Conservation (phyloP, 2,329 filamentous ascomycete species). For the Paraphaeosphaeria minitans region DNA sequence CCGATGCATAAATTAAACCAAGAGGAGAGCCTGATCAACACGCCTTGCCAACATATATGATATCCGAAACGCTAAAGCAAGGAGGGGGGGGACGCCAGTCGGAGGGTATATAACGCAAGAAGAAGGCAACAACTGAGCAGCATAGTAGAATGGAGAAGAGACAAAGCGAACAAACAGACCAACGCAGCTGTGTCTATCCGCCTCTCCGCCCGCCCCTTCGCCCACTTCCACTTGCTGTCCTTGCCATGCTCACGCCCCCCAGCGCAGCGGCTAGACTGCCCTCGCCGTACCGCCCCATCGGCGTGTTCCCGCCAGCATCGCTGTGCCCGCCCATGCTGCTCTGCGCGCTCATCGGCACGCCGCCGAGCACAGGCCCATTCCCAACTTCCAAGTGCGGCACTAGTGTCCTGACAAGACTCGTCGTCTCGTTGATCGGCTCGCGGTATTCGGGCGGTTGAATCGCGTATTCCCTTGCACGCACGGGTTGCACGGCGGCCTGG, state of each 20-base stretch:
- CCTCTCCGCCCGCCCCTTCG: constrained; percentile 37
- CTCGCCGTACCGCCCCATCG: constrained; percentile 44
- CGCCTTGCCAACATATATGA: neutral
- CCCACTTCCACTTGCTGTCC: constrained; percentile 46
- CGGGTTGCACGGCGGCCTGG: constrained; percentile 39
- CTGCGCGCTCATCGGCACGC: constrained; percentile 49
- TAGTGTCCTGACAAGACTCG: constrained; percentile 32
- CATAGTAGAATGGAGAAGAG: neutral
- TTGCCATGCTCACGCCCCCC: constrained; percentile 41
- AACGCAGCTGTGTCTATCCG: neutral
- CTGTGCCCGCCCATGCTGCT: constrained; percentile 45
- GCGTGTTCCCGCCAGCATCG: constrained; percentile 43
- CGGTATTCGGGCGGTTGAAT: constrained; percentile 41
- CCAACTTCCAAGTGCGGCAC: constrained; percentile 43
- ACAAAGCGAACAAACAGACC: neutral
- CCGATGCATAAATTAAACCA: neutral
- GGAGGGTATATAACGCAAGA: constrained; percentile 5
- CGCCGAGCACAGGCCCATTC: constrained; percentile 26
- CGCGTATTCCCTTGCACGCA: constrained; percentile 17
- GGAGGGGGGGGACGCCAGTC: neutral
- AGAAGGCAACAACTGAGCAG: neutral
- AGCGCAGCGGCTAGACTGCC: constrained; percentile 28
- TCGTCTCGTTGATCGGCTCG: constrained; percentile 41
- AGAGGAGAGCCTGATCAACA: neutral
- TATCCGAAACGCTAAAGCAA: neutral